Evolutionary conservation across 192 early-diverging fungal genomes (phyloP).

Genomic region (Globomyces pollinis-pini): DNA sequence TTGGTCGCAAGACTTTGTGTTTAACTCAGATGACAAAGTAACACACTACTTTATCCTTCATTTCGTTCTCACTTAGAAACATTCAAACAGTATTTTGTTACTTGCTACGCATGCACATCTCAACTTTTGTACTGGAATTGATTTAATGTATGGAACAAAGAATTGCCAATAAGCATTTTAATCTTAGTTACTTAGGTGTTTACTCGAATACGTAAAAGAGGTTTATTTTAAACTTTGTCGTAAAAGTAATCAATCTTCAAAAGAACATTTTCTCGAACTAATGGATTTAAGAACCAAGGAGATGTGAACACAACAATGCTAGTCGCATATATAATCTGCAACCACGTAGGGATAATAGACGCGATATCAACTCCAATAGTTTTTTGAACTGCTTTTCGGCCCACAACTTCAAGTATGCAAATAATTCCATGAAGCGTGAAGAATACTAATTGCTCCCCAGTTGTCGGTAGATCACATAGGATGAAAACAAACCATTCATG

Average conservation of each 20-base stretch:
- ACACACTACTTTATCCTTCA: too few relatives aligned
- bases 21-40: too few relatives aligned
- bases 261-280: not conserved
- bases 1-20: too few relatives aligned
- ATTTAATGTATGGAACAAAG: too few relatives aligned
- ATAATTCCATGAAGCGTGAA: not conserved
- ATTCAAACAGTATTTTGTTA: too few relatives aligned
- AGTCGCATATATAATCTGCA: conserved; percentile 3
- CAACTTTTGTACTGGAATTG: too few relatives aligned
- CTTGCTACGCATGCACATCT: too few relatives aligned
- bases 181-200: too few relatives aligned
- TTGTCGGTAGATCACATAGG: not conserved
- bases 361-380: not conserved
- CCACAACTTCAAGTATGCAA: not conserved
- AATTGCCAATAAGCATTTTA: too few relatives aligned
- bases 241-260: not conserved
- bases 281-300: not conserved
- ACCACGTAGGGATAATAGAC: not conserved
- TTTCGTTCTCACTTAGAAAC: too few relatives aligned
- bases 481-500: conserved; percentile 9
- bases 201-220: too few relatives aligned
- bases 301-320: not conserved
- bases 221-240: too few relatives aligned
- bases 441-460: not conserved
- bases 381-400: not conserved